Evolutionary conservation across 1,139 yeast species (phyloP).

Genomic region (Debaryomyces robertsiae): DNA sequence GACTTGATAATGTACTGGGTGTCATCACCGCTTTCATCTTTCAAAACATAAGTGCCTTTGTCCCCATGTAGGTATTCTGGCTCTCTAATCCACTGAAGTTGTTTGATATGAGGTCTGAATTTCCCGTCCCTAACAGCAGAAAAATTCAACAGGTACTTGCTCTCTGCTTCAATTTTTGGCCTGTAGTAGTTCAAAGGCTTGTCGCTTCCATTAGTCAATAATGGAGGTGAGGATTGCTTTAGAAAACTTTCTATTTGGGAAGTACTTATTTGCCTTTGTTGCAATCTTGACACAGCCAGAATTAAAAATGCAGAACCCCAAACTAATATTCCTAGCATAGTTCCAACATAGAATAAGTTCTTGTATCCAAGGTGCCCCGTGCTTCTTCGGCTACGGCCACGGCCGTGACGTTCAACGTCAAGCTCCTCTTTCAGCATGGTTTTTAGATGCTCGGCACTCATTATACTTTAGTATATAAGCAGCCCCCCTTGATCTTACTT

Average conservation of each 20-base stretch:
- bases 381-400: background rate
- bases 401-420: constrained; percentile 5
- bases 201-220: constrained; percentile 7
- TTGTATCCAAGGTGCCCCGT: constrained; percentile 9
- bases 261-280: constrained; percentile 11
- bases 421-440: constrained; percentile 1
- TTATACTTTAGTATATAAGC: too few species aligned
- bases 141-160: constrained; percentile 33
- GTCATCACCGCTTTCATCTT: constrained; percentile 27
- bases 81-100: constrained; percentile 69
- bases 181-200: constrained; percentile 2
- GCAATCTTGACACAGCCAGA: constrained; percentile 27
- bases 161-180: constrained; percentile 17
- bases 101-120: constrained; percentile 50
- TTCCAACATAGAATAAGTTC: constrained; percentile 23
- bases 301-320: constrained; percentile 45
- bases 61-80: constrained; percentile 47
- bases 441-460: too few species aligned
- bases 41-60: constrained; percentile 57
- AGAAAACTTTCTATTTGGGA: constrained; percentile 13
- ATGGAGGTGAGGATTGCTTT: constrained; percentile 14
- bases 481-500: too few species aligned
- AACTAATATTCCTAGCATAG: constrained; percentile 31
- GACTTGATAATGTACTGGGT: constrained; percentile 48
- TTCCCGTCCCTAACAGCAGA: constrained; percentile 48